Base-by-base conservation (phyloP, 768 basidiomycete species). In the Punctularia strigosozonata region DNA sequence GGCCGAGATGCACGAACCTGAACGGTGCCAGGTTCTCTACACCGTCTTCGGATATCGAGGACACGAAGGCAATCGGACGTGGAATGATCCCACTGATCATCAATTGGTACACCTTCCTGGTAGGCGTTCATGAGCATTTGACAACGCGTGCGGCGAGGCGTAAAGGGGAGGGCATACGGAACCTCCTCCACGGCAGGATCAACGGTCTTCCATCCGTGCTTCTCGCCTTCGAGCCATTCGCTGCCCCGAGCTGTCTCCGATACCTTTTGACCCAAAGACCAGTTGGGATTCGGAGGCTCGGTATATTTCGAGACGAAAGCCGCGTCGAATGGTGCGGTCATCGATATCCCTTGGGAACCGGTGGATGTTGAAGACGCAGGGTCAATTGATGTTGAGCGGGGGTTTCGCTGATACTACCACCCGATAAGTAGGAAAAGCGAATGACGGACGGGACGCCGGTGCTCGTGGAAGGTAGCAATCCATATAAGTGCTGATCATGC, bases 31-130 rank as follows among this genome's bases (percentile, higher is more conserved):
- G 59, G 47, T 69, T 69, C 33, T 49, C 40, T 3, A 47, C 46
- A 5, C 65, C 66, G 13, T 52, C 40, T 13, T 46, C 40, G 14
- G 51, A 52, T 21, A 63, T 31, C 25, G 60, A 54, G 3, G 64
- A 65, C 12, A 66, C 57, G 48, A 68, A 67, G 1, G 62, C 68
- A 38, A 70, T 58, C 6, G 68, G 68, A 13, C 68, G 54, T 1
- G 68, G 68, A 2, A 58, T 51, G 35, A 66, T 51, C 18, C 61
- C 65, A 41, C 58, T 58, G 28, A 56, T 60, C 54, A 66, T 45
- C 28, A 63, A 41, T 17, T 47, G 41, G 42, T 67, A 64, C 19
- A 57, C 38, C 22, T 36, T 28, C 4, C 51, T 55, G 37, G n/a
- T 8, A 3, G 20, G 4, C 30, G 21, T 5, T 26, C 6, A 19